These are phyloP conservation scores for Boletus rubroflammeus DNA, from an alignment of 768 basidiomycete species.

Conservation along the genomic window DNA sequence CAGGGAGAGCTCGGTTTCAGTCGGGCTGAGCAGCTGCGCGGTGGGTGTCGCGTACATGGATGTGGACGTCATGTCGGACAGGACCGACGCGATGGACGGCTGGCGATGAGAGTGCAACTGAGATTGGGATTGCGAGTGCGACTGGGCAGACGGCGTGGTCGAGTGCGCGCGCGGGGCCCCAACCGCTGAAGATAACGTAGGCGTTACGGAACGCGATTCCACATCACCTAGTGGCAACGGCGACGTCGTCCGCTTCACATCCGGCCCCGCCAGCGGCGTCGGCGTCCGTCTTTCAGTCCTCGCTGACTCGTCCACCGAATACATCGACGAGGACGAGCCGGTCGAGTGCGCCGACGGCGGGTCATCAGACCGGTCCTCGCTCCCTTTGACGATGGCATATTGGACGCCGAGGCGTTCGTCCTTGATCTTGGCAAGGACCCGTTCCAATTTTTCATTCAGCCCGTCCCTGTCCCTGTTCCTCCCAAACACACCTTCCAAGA, in stretches of 20 bases:
- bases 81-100: conserved; percentile 70
- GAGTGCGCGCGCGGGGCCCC: conserved; percentile 21
- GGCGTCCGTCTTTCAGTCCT: conserved; percentile 28
- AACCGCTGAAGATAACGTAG: conserved; percentile 18
- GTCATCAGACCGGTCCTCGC: conserved; percentile 21
- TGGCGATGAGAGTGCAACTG: conserved; percentile 43
- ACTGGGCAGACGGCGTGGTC: conserved; percentile 19
- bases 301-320: conserved; percentile 47
- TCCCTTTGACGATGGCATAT: conserved; percentile 8
- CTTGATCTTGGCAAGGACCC: conserved; percentile 73
- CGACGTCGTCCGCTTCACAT: conserved; percentile 20
- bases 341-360: conserved; percentile 29
- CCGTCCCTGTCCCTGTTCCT: conserved; percentile 58
- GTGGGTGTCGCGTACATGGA: conserved; percentile 48
- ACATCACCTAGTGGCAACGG: conserved; percentile 16
- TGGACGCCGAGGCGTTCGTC: conserved; percentile 47
- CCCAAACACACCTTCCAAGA: conserved; percentile 64
- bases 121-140: conserved; percentile 27
- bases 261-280: conserved; percentile 22
- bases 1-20: conserved; percentile 10
- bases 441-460: conserved; percentile 65
- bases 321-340: conserved; percentile 45
- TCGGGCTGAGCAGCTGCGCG: conserved; percentile 28
- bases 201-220: conserved; percentile 28
- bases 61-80: conserved; percentile 49